Base-by-base conservation (phyloP, 805 yeast genomes). In the Maudiozyma turicensis region DNA sequence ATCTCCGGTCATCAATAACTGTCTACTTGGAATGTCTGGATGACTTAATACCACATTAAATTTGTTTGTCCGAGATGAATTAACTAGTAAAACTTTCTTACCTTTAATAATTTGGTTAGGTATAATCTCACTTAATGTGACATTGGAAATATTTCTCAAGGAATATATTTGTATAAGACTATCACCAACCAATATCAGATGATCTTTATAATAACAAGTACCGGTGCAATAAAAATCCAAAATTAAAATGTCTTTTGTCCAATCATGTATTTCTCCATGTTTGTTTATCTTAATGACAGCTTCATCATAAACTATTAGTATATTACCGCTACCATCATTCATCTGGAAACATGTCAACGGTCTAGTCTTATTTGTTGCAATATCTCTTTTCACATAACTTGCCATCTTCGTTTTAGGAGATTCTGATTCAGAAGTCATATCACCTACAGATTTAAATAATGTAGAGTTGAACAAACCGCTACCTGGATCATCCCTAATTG, bases 121-220 rank as follows among this genome's bases (percentile, higher is more conserved):
- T 35, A 74, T 75, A 26, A 71, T 55, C 37, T 62, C 60, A 29
- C 61, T 53, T 47, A 71, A 34, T 63, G 1, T 34, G 44, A 6
- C 51, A 46, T 6, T 40, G 32, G 10, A 50, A 29, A 20, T 20
- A 3, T 56, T 48, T 48, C 68, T 72, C 9, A 75, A 52, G 35
- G 80, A 73, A 70, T 89, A 80, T 3, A 87, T 72, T 58, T 87
- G 95, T 8, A 86, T 71, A 44, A 81, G 74, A 54, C 84, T 88
- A 20, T 81, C 80, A 40, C 83, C 79, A 31, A 80, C 73, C 5
- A 84, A 62, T 7, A 81, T 60, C 48, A 81, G 62, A 55, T 70
- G 77, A 11, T 76, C 78, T 37, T 70, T 70, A 43, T 71, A 69
- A 14, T 77, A 63, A 2, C 73, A 67, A 6, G 72, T 75, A 1